These are phyloP conservation scores for Suillus occidentalis DNA, from an alignment of 768 basidiomycete species.

Conservation along the genomic window DNA sequence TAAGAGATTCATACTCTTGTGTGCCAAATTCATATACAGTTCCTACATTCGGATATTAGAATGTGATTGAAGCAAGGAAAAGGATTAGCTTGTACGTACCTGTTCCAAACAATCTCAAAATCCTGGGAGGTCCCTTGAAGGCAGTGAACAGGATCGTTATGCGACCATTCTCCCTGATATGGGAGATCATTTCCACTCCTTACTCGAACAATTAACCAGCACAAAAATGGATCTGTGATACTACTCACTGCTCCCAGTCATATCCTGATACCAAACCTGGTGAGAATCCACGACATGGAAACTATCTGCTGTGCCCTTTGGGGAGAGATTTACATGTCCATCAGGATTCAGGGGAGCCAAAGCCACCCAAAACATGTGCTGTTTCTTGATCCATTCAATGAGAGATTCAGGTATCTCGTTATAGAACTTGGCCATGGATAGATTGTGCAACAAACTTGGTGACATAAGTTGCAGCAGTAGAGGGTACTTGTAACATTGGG, in stretches of 20 bases:
- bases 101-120: conserved; percentile 55
- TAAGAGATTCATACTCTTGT: conserved; percentile 54
- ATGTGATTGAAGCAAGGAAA: not conserved
- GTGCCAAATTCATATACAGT: conserved; percentile 63
- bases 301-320: conserved; percentile 61
- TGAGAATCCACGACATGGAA: conserved; percentile 58
- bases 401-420: conserved; percentile 55
- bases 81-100: conserved; percentile 35
- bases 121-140: conserved; percentile 61
- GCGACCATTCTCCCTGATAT: conserved; percentile 61
- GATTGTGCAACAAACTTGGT: not conserved
- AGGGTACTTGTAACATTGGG: no score
- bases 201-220: not conserved
- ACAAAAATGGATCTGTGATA: not conserved
- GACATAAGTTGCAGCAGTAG: not conserved
- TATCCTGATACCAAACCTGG: conserved; percentile 72
- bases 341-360: conserved; percentile 57
- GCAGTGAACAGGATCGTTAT: conserved; percentile 64
- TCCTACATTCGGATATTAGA: conserved; percentile 36
- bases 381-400: conserved; percentile 58
- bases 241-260: conserved; percentile 59
- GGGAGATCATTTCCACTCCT: conserved; percentile 63
- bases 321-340: conserved; percentile 67
- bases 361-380: conserved; percentile 73
- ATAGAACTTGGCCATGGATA: conserved; percentile 57